phyloP scores from a whole-genome alignment of 441 rosid species.

The Croton laevigatus region DNA sequence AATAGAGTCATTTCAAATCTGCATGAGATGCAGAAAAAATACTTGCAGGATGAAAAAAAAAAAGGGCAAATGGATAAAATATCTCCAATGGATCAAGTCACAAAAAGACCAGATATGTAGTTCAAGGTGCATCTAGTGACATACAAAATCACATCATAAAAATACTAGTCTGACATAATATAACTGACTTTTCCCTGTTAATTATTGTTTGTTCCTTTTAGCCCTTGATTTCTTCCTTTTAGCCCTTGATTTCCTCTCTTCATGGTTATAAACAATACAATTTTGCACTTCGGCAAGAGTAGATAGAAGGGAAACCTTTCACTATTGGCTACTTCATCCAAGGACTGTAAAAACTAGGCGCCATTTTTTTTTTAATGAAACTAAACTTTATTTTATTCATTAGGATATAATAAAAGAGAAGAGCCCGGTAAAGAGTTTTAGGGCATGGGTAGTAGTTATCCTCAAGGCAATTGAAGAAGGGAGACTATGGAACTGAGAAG shows the following conservation, averaged over 20 bases:
- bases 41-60: background rate
- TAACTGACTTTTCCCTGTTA: background rate
- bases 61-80: background rate
- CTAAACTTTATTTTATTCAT: background rate
- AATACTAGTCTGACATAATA: background rate
- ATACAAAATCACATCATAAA: background rate
- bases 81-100: background rate
- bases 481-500: background rate
- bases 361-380: background rate
- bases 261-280: background rate
- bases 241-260: background rate
- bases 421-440: background rate
- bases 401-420: background rate
- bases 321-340: background rate
- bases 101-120: background rate
- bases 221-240: background rate
- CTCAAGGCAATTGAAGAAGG: background rate
- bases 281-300: background rate
- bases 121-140: background rate
- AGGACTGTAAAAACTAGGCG: background rate
- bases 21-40: background rate
- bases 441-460: background rate
- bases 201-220: background rate
- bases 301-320: constrained; percentile 1
- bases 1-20: background rate